Base-by-base conservation (phyloP, 2,329 filamentous ascomycete genomes). In the Colletotrichum melonis region DNA sequence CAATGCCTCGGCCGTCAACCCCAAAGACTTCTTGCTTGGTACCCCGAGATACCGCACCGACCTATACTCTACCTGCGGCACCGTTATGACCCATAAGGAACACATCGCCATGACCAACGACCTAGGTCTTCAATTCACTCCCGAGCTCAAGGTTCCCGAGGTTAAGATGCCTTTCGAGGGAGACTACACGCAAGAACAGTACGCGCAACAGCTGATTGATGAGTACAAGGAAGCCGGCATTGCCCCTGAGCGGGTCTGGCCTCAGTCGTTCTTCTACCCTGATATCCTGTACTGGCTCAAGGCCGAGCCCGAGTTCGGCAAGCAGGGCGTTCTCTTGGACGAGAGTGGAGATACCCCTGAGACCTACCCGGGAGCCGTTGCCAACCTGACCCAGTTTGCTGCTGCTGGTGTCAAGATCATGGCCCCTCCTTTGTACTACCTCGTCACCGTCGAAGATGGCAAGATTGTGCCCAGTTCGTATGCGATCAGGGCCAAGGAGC, bases 161-260 rank as follows among this genome's bases (percentile, higher is more conserved):
- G 89, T 94, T n/a, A 79, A 86, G n/a, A 94, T 94, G 92, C 92
- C 92, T 0, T 94, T 92, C 79, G 79, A 85, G 56, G 86, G 85
- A 35, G 79, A 86, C 78, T 94, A 93, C 84, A 94, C 92, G 0
- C 91, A 93, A 78, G 82, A 89, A 76, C 82, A 86, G 77, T 94
- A 90, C 78, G 89, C 90, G 0, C 90, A 92, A 81, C 90, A 93
- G 80, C 82, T 94, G 73, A 86, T 92, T 69, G 87, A 92, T 77
- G 87, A 89, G 67, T 92, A 91, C 83, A 85, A 86, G 72, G 79
- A 81, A 1, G 86, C 87, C 19, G 84, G 85, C 28, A 88, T 93
- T 79, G 80, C 85, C 71, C 84, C 89, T 0, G 79, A 81, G 24
- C 85, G 89, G 54, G 90, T 92, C 28, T 92, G 86, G 82, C 83